Evolutionary conservation across 2,329 filamentous ascomycete genomes (phyloP).

Genomic region (Zymoseptoria crescenta): DNA sequence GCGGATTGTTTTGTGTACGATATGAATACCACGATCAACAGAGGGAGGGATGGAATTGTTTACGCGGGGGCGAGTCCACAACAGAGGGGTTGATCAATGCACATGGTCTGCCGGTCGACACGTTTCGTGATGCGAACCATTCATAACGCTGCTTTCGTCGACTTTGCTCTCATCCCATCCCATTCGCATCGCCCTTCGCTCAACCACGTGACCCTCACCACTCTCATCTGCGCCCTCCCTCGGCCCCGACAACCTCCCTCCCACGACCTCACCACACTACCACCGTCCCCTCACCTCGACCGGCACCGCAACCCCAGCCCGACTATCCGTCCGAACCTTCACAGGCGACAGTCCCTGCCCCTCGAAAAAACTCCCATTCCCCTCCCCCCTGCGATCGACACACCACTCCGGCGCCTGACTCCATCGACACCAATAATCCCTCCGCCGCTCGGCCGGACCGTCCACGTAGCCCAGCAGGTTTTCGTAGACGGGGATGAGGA

Average conservation of each 20-base stretch:
- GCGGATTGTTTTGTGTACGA: too few species aligned
- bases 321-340: not conserved
- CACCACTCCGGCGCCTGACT: constrained; percentile 31
- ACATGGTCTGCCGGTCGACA: too few species aligned
- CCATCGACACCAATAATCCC: constrained; percentile 37
- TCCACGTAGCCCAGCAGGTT: constrained; percentile 36
- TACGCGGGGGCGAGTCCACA: too few species aligned
- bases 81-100: too few species aligned
- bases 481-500: constrained; percentile 37
- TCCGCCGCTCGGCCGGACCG: constrained; percentile 26
- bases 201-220: too few species aligned
- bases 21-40: too few species aligned
- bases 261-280: not conserved
- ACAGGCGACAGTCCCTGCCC: not conserved
- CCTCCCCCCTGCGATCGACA: constrained; percentile 31
- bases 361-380: constrained; percentile 37
- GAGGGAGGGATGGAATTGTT: too few species aligned
- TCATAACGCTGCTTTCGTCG: too few species aligned
- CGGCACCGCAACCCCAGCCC: not conserved
- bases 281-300: not conserved
- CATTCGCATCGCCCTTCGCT: too few species aligned
- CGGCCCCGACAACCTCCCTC: too few species aligned
- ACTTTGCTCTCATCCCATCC: too few species aligned
- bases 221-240: not conserved
- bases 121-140: too few species aligned